Evolutionary conservation across 352 stramenopile genomes (phyloP).

Genomic region (Globisporangium radiosum): DNA sequence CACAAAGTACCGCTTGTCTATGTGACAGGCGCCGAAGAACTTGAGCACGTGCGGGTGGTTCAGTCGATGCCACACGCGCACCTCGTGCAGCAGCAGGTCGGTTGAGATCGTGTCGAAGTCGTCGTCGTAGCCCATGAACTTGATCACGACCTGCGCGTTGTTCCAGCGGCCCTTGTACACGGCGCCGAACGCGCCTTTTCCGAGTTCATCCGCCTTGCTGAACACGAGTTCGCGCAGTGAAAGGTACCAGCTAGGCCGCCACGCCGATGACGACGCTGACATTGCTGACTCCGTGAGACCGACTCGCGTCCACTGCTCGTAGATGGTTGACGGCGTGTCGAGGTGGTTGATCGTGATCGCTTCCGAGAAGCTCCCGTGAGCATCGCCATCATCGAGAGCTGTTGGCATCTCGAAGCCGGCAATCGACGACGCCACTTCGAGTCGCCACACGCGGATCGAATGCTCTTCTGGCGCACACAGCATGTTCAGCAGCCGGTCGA

Average conservation of each 20-base stretch:
- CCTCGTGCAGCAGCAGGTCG: no score
- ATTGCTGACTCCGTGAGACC: not conserved
- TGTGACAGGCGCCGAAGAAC: no score
- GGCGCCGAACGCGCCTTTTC: not conserved
- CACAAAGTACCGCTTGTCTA: no score
- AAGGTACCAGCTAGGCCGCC: not conserved
- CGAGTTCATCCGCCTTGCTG: not conserved
- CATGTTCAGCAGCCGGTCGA: conserved; percentile 7
- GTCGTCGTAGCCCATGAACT: no score
- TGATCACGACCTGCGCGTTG: no score
- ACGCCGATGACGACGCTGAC: no score
- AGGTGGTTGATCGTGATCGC: not conserved
- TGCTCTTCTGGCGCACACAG: not conserved
- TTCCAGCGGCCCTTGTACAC: no score
- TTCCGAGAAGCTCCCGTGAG: not conserved
- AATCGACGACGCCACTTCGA: not conserved
- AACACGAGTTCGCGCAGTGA: conserved; percentile 2
- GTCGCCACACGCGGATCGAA: not conserved
- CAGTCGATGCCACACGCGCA: no score
- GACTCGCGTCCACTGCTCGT: not conserved
- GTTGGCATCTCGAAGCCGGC: no score
- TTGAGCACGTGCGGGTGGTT: no score
- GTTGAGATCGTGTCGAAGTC: no score
- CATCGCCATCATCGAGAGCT: not conserved
- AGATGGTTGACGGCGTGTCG: not conserved